A percentile compares a stretch with the other conserved stretches of the same genome.
These are phyloP conservation scores for Lentinula sp. DNA, from an alignment of 768 basidiomycete genomes.

Conservation along the genomic window DNA sequence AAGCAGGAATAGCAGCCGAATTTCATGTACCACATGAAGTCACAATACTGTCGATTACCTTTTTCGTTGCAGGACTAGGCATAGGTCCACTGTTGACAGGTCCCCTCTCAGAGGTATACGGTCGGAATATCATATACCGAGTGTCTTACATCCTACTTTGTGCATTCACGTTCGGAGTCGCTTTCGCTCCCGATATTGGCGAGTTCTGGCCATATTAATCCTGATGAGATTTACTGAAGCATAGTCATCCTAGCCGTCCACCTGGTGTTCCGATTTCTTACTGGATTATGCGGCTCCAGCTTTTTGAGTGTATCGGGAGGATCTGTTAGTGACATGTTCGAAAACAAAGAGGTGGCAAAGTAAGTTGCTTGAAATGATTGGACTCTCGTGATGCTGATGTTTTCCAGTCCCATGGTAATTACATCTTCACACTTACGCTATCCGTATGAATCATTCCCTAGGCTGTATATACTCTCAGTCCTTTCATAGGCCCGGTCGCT, in stretches of 20 bases:
- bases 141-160: conserved; percentile 57
- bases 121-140: conserved; percentile 59
- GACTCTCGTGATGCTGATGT: neutral
- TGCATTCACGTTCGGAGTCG: conserved; percentile 62
- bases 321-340: conserved; percentile 50
- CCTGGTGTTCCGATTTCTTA: conserved; percentile 51
- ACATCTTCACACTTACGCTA: neutral
- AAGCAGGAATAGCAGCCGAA: conserved; percentile 46
- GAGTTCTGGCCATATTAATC: conserved; percentile 12
- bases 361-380: conserved; percentile 23
- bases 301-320: conserved; percentile 56
- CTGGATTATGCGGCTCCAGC: conserved; percentile 51
- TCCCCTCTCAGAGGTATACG: conserved; percentile 54
- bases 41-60: conserved; percentile 47
- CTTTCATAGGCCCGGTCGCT: conserved; percentile 44
- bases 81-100: conserved; percentile 52
- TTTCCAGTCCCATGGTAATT: neutral
- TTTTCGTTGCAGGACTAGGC: conserved; percentile 54
- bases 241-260: conserved; percentile 39
- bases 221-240: neutral
- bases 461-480: conserved; percentile 52
- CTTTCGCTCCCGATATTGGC: conserved; percentile 67
- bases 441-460: conserved; percentile 21
- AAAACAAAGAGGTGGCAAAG: conserved; percentile 53
- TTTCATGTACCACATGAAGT: conserved; percentile 42